Evolutionary conservation across 163 green algal species (phyloP), one percentile per base, ranked within the genome.

Genomic region (Chloroidium sp.): DNA sequence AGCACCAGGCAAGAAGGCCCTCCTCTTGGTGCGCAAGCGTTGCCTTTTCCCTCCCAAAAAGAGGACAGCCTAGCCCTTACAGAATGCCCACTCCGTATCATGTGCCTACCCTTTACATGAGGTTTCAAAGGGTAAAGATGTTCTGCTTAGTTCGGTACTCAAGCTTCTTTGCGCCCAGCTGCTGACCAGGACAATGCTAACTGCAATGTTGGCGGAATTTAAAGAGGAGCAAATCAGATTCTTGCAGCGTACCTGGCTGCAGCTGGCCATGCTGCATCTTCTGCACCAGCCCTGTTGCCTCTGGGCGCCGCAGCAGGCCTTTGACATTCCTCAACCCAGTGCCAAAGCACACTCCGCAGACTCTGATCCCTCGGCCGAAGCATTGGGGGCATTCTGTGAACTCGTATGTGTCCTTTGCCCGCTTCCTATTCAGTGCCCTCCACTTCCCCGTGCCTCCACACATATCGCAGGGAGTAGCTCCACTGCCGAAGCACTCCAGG

Each of bases 331-430:
- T 84, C 82, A 97, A 85, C 1, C 96, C 96, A 36, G 95, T 98
- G 76, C 95, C 94, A 81, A 98, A 97, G 90, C 95, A 99, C 59
- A 96, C 91, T 1, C 92, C 92, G 85, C 95, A 99, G 69, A 99
- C 92, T 60, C 93, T 88, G 76, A 92, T 91, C 59, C 95, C 95
- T 1, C 94, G 85, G 62, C 95, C 95, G 82, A 94, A 98, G 89
- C 95, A 99, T 83, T 97, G 94, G 0, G 96, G 96, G 90, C 96
- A 99, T 89, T 99, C 96, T 2, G 92, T 92, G 81, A 98, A 99
- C 88, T 99, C 94, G 82, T 99, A 99, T 3, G 88, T 95, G 88
- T 98, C 95, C 87, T 97, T 98, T 67, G 78, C 75, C 69, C 88
- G 83, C 80, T 92, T 92, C 77, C 96, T 88, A 85, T 90, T 97